These are phyloP conservation scores for Colletotrichum nymphaeae DNA, from an alignment of 2,329 filamentous ascomycete species.

Conservation along the genomic window DNA sequence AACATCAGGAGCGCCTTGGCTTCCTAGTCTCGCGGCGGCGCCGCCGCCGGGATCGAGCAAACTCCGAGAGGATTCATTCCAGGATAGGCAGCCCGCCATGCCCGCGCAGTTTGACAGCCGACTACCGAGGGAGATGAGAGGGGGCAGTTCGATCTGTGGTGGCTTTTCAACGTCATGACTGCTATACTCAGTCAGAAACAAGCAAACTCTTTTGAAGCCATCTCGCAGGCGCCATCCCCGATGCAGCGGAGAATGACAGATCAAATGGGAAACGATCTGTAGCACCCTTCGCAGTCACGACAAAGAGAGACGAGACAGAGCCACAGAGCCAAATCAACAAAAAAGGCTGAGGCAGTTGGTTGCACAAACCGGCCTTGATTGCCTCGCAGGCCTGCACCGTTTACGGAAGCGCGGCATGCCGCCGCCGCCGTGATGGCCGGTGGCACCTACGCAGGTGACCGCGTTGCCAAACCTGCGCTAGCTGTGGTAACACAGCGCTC, in stretches of 20 bases:
- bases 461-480: neutral
- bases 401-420: neutral
- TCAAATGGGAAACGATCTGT: neutral
- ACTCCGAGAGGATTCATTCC: neutral
- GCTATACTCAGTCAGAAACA: neutral
- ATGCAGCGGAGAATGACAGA: constrained; percentile 20
- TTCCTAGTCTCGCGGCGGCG: neutral
- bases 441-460: neutral
- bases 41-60: neutral
- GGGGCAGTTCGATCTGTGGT: neutral
- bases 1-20: too few species aligned
- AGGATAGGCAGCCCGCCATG: too few species aligned
- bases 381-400: neutral
- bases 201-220: neutral
- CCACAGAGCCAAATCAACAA: neutral
- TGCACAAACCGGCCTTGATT: neutral
- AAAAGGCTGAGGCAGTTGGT: neutral
- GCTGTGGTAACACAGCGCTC: neutral
- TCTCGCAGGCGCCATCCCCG: neutral
- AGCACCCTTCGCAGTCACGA: neutral
- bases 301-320: neutral
- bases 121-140: neutral
- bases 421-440: neutral
- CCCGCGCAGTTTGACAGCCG: neutral
- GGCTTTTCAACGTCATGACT: constrained; percentile 18